Evolutionary conservation across 192 early-diverging fungal genomes (phyloP).

Genomic region (Backusella morwellensis): DNA sequence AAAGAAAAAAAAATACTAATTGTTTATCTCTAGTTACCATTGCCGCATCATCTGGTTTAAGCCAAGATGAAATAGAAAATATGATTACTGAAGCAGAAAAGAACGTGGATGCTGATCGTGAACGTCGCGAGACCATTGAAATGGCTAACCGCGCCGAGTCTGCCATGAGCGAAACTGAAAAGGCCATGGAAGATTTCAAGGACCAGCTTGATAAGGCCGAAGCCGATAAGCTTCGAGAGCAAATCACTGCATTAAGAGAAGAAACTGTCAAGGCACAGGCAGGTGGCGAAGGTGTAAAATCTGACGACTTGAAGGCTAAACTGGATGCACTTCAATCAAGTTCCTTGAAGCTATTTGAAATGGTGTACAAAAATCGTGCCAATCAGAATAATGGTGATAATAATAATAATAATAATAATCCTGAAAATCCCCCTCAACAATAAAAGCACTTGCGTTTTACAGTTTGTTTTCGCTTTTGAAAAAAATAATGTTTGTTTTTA

Average conservation of each 20-base stretch:
- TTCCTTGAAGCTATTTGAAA: constrained; percentile 95
- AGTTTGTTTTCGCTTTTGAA: not conserved
- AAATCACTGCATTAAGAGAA: constrained; percentile 82
- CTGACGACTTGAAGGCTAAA: constrained; percentile 90
- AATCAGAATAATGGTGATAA: constrained; percentile 15
- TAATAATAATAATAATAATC: not conserved
- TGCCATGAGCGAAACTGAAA: constrained; percentile 90
- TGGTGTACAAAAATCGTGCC: constrained; percentile 87
- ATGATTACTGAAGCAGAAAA: constrained; percentile 93
- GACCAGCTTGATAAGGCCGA: constrained; percentile 89
- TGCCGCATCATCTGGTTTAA: constrained; percentile 91
- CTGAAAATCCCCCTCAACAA: not conserved
- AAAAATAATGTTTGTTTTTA: constrained; percentile 2
- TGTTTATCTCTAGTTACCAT: constrained; percentile 64
- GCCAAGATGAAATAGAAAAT: constrained; percentile 92
- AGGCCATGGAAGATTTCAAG: constrained; percentile 96
- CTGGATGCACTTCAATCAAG: constrained; percentile 83
- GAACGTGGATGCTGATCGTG: constrained; percentile 91
- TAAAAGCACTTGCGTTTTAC: not conserved
- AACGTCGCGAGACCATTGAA: constrained; percentile 93
- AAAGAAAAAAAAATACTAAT: not conserved
- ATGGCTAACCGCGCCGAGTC: constrained; percentile 91
- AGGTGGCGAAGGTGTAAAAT: constrained; percentile 62
- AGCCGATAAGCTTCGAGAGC: constrained; percentile 78
- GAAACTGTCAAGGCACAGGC: constrained; percentile 67